Evolutionary conservation across 768 basidiomycete species (phyloP).

Genomic region (Tylopilus rubrobrunneus): DNA sequence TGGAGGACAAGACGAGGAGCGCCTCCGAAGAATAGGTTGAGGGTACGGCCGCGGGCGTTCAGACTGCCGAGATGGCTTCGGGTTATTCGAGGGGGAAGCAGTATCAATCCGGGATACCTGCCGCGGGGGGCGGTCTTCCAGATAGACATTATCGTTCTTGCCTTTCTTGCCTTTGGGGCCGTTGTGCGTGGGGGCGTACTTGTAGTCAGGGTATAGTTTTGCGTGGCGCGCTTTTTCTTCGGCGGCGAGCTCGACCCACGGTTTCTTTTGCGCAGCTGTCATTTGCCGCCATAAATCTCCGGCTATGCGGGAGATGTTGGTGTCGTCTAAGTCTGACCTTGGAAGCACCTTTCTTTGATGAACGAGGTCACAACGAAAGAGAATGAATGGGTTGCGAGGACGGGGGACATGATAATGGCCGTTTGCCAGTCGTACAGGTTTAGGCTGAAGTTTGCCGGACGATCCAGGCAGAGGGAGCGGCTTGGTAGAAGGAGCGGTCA

Average conservation of each 20-base stretch:
- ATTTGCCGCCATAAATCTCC: slow-evolving; percentile 65
- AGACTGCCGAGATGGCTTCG: slow-evolving; percentile 5
- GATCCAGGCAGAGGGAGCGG: slow-evolving; percentile 28
- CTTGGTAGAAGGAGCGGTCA: slow-evolving; percentile 1
- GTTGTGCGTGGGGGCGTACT: slow-evolving; percentile 33
- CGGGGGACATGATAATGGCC: slow-evolving; percentile 55
- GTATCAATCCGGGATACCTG: slow-evolving; percentile 10
- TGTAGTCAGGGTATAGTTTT: slow-evolving; percentile 40
- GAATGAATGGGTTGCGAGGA: slow-evolving; percentile 75
- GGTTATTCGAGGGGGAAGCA: background rate
- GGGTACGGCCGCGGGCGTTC: slow-evolving; percentile 26
- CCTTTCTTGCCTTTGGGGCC: slow-evolving; percentile 20
- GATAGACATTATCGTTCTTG: slow-evolving; percentile 6
- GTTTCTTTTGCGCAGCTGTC: slow-evolving; percentile 39
- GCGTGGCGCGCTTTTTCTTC: slow-evolving; percentile 45
- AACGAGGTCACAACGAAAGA: slow-evolving; percentile 73
- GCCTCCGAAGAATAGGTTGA: slow-evolving; percentile 22
- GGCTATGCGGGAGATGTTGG: slow-evolving; percentile 64
- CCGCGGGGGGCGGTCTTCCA: slow-evolving; percentile 10
- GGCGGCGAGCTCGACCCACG: slow-evolving; percentile 50
- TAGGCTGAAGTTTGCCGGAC: slow-evolving; percentile 15
- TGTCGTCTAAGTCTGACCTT: slow-evolving; percentile 58
- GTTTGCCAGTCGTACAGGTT: slow-evolving; percentile 12
- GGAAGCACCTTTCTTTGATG: slow-evolving; percentile 54
- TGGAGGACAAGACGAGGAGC: slow-evolving; percentile 43